Evolutionary conservation across 768 basidiomycete genomes (phyloP).

Genomic region (Leccinum boreale): DNA sequence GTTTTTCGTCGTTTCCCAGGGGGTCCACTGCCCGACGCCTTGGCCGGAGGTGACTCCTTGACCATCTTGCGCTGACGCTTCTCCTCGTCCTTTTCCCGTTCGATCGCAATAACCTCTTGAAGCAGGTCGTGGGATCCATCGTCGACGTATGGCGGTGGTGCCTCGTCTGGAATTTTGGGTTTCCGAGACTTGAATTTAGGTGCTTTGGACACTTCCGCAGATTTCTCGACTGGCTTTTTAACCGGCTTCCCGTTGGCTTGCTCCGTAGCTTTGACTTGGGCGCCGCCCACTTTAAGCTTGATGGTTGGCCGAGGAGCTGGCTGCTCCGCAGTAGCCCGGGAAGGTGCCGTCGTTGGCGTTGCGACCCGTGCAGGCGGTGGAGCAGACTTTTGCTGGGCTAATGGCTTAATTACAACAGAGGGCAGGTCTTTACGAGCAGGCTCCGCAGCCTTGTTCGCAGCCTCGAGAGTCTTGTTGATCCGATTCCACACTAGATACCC

Average conservation of each 20-base stretch:
- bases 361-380: constrained; percentile 9
- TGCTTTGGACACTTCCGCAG: constrained; percentile 32
- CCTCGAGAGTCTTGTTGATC: constrained; percentile 80
- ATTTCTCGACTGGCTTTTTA: constrained; percentile 24
- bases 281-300: constrained; percentile 62
- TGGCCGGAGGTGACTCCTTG: constrained; percentile 36
- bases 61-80: constrained; percentile 42
- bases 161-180: constrained; percentile 43
- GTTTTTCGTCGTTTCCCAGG: constrained; percentile 59
- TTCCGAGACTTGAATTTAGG: constrained; percentile 42
- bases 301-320: constrained; percentile 53
- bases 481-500: constrained; percentile 71
- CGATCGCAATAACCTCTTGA: constrained; percentile 80
- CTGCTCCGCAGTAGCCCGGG: constrained; percentile 20
- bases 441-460: constrained; percentile 45
- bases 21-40: constrained; percentile 36
- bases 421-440: constrained; percentile 24
- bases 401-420: constrained; percentile 23
- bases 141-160: constrained; percentile 67
- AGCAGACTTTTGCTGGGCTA: constrained; percentile 18
- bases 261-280: constrained; percentile 34
- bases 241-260: constrained; percentile 28
- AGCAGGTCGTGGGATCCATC: constrained; percentile 81
- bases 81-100: constrained; percentile 59
- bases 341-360: constrained; percentile 13